Percentiles rank a stretch among this genome's conserved stretches.
Conservation (phyloP, 2,329 filamentous ascomycete species). For the Sporothrix euskadiensis region DNA sequence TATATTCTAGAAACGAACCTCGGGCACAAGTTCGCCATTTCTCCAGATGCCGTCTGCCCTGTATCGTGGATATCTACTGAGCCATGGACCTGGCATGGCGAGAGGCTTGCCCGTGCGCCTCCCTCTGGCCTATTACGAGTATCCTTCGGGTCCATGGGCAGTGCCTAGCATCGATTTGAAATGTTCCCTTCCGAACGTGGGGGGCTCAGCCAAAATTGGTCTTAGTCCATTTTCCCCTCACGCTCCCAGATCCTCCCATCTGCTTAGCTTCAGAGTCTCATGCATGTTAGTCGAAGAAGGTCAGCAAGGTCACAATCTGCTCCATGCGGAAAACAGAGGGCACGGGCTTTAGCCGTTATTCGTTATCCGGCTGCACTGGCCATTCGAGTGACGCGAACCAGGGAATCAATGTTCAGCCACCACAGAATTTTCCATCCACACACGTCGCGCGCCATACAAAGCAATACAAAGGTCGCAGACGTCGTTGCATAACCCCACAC, state of each 20-base stretch:
- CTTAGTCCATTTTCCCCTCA: constrained; percentile 2
- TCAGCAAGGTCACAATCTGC: neutral
- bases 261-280: neutral
- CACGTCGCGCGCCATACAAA: neutral
- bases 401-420: neutral
- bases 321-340: neutral
- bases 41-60: neutral
- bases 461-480: neutral
- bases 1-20: neutral
- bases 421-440: neutral
- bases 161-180: constrained; percentile 6
- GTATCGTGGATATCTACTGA: neutral
- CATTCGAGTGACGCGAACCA: neutral
- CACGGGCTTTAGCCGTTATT: neutral
- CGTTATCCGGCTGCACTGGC: neutral
- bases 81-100: neutral
- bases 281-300: neutral
- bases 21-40: neutral
- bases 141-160: neutral
- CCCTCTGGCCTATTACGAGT: neutral
- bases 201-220: constrained; percentile 17
- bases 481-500: constrained; percentile 1
- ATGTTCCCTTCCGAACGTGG: neutral
- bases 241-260: neutral
- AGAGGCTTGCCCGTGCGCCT: neutral